phyloP scores from a whole-genome alignment of 208 protist species.

The Trypanosoma cruzi region DNA sequence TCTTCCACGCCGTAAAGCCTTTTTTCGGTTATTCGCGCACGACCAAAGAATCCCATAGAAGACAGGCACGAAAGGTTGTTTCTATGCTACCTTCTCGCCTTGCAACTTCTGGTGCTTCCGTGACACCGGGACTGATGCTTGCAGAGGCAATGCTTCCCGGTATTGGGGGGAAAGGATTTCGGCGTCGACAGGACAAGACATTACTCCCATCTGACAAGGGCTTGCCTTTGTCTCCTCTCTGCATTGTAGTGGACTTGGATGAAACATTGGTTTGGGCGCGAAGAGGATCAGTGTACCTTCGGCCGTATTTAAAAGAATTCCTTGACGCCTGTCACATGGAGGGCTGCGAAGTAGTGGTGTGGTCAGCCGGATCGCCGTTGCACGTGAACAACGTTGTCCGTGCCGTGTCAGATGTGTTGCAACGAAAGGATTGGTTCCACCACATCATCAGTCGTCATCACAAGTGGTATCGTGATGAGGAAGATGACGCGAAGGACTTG shows the following conservation, averaged over 20 bases:
- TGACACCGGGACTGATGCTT: slow-evolving; percentile 1
- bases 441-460: slow-evolving; percentile 79
- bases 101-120: neutral
- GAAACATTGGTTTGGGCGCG: slow-evolving; percentile 79
- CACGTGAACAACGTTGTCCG: slow-evolving; percentile 75
- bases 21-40: slow-evolving; percentile 16
- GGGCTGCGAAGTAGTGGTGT: slow-evolving; percentile 78
- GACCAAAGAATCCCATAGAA: neutral
- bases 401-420: slow-evolving; percentile 40
- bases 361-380: slow-evolving; percentile 58
- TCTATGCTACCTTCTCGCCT: neutral
- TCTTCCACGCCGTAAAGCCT: slow-evolving; percentile 18
- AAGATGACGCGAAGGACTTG: slow-evolving; percentile 67
- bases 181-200: neutral
- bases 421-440: slow-evolving; percentile 68
- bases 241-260: slow-evolving; percentile 82
- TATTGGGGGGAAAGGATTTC: neutral
- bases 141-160: slow-evolving; percentile 20
- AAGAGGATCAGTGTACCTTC: slow-evolving; percentile 46
- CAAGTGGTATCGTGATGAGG: slow-evolving; percentile 55
- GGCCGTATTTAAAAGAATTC: slow-evolving; percentile 54
- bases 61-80: neutral
- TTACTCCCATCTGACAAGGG: neutral
- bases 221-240: slow-evolving; percentile 33
- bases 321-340: slow-evolving; percentile 53